Conservation (phyloP, 2,329 filamentous ascomycete species). For the Colletotrichum sansevieriae region DNA sequence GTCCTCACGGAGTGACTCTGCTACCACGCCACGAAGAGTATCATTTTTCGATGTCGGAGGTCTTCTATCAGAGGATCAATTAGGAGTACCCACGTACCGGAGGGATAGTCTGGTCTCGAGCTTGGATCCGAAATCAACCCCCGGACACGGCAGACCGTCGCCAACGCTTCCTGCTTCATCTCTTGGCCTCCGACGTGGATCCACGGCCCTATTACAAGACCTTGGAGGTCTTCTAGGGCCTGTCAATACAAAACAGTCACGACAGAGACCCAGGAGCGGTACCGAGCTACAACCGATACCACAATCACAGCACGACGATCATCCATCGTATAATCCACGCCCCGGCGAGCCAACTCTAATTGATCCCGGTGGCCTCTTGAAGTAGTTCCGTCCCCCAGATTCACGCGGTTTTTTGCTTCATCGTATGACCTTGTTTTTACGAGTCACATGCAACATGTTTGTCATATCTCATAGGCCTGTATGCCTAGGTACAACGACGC, state of each 20-base stretch:
- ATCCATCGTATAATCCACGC: conserved; percentile 46
- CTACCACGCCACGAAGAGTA: conserved; percentile 68
- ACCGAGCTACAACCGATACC: conserved; percentile 63
- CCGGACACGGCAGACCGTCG: conserved; percentile 51
- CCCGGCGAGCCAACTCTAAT: conserved; percentile 52
- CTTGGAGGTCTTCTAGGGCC: conserved; percentile 67
- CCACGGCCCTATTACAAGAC: conserved; percentile 70
- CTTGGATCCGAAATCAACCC: conserved; percentile 54
- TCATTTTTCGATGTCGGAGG: conserved; percentile 91
- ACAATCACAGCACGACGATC: conserved; percentile 54
- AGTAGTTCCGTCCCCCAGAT: conserved; percentile 39
- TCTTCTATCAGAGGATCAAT: conserved; percentile 69
- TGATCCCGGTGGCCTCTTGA: conserved; percentile 57
- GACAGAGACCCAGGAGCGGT: conserved; percentile 50
- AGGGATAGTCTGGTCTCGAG: conserved; percentile 59
- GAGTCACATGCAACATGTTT: background rate
- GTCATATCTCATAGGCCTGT: background rate
- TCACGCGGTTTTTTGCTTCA: background rate
- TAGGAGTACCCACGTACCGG: conserved; percentile 49
- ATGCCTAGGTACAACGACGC: conserved; percentile 35
- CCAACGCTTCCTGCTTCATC: conserved; percentile 60
- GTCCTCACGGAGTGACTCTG: conserved; percentile 55
- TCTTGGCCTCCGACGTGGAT: conserved; percentile 65
- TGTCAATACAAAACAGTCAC: conserved; percentile 49
- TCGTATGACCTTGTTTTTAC: background rate